phyloP scores from a whole-genome alignment of 1,284 basidiomycete genomes.

The Ustilago bromivora region DNA sequence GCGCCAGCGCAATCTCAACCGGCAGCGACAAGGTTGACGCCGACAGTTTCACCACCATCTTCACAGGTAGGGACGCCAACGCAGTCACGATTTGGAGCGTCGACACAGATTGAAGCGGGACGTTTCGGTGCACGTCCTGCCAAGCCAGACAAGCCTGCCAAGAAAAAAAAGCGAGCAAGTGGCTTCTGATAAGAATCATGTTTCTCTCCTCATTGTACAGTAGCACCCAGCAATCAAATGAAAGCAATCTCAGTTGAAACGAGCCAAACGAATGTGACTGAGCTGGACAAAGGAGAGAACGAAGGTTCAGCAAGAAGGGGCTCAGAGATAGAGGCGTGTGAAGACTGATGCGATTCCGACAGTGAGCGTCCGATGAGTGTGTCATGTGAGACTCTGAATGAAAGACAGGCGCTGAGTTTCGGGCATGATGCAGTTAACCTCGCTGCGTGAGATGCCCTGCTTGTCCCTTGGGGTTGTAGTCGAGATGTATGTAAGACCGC shows the following conservation, averaged over 20 bases:
- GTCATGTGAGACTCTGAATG: not conserved
- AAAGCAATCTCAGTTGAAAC: not conserved
- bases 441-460: slow-evolving; percentile 61
- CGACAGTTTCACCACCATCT: slow-evolving; percentile 27
- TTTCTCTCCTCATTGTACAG: not conserved
- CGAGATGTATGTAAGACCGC: slow-evolving; percentile 63
- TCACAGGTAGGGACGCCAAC: slow-evolving; percentile 25
- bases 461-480: slow-evolving; percentile 64
- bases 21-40: slow-evolving; percentile 19
- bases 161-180: slow-evolving; percentile 45
- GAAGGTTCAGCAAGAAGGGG: too few species aligned
- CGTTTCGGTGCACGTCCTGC: slow-evolving; percentile 34
- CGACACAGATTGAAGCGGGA: slow-evolving; percentile 45
- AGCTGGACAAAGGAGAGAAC: not conserved
- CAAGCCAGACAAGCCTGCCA: slow-evolving; percentile 16
- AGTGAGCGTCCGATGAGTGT: not conserved
- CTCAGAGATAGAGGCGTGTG: not conserved
- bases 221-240: not conserved
- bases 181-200: slow-evolving; percentile 24
- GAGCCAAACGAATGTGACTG: not conserved
- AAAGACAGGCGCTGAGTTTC: not conserved
- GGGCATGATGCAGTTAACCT: slow-evolving; percentile 28
- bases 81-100: slow-evolving; percentile 11
- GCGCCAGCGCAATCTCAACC: slow-evolving; percentile 26
- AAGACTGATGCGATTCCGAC: not conserved